These are phyloP conservation scores for Candida orba DNA, from an alignment of 805 yeast species.

Conservation along the genomic window DNA sequence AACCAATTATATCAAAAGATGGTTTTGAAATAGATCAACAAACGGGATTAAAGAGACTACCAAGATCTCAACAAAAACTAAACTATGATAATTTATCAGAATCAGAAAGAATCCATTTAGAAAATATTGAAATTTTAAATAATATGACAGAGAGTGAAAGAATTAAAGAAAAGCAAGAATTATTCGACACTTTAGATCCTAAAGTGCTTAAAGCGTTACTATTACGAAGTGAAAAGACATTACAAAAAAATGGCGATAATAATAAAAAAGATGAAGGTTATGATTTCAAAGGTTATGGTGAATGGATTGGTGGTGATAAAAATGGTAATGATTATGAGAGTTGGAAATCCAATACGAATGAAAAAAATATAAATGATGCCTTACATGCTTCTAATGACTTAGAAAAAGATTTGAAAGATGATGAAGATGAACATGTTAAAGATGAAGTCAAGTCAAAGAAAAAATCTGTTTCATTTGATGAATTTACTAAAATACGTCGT, in stretches of 20 bases:
- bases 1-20: conserved; percentile 58
- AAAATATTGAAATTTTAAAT: conserved; percentile 57
- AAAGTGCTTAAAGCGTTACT: conserved; percentile 51
- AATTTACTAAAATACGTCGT: conserved; percentile 20
- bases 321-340: conserved; percentile 12
- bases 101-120: conserved; percentile 68
- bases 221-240: conserved; percentile 46
- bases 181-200: conserved; percentile 64
- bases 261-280: neutral
- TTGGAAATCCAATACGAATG: conserved; percentile 18
- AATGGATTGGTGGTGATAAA: conserved; percentile 26
- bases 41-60: conserved; percentile 77
- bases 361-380: conserved; percentile 14
- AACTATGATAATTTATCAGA: conserved; percentile 37
- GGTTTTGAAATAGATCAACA: conserved; percentile 83
- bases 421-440: too few relatives aligned
- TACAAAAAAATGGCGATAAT: neutral
- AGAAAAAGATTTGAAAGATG: conserved; percentile 8
- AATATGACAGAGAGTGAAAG: conserved; percentile 63
- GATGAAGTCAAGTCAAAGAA: neutral
- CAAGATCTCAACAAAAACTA: conserved; percentile 78
- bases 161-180: conserved; percentile 54
- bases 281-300: conserved; percentile 23
- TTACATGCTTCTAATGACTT: conserved; percentile 9
- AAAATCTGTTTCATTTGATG: conserved; percentile 30